A percentile compares a stretch with the other conserved stretches of the same genome.
Conservation (phyloP, 129 eudicot species). For the Flaveria trinervia region DNA sequence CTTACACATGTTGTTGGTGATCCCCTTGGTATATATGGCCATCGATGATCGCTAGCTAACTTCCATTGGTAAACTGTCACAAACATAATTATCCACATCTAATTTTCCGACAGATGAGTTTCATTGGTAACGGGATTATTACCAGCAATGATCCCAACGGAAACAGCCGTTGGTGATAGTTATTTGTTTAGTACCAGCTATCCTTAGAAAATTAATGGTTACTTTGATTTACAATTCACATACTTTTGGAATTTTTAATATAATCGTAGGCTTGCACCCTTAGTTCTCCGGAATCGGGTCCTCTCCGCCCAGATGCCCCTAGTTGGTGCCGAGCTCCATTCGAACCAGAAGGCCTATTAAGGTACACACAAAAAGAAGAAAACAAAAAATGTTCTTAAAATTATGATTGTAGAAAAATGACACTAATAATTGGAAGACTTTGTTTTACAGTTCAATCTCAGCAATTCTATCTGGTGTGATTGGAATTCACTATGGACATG, state of each 20-base stretch:
- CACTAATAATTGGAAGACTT: not conserved
- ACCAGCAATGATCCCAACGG: no score
- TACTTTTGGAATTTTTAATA: not conserved
- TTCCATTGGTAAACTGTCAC: no score
- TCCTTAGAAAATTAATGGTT: not conserved
- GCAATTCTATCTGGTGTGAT: slow-evolving; percentile 78
- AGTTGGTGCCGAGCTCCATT: slow-evolving; percentile 87
- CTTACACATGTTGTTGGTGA: no score
- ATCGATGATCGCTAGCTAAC: no score
- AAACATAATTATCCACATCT: no score
- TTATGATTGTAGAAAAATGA: not conserved
- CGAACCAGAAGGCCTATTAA: slow-evolving; percentile 86
- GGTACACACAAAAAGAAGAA: slow-evolving; percentile 35
- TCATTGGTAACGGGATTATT: no score
- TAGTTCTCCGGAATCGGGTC: slow-evolving; percentile 60
- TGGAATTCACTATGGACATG: slow-evolving; percentile 91
- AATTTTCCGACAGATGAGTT: no score
- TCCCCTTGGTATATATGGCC: no score
- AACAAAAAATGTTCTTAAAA: not conserved
- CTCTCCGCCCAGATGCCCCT: slow-evolving; percentile 67
- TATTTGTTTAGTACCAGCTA: no score
- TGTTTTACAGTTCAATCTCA: slow-evolving; percentile 58
- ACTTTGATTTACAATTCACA: slow-evolving; percentile 8
- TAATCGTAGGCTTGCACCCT: slow-evolving; percentile 70
- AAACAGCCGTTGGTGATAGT: no score